Evolutionary conservation across 495 filamentous ascomycete species (phyloP), one percentile per base, ranked within the genome.

Genomic region (Penicillium taxi): DNA sequence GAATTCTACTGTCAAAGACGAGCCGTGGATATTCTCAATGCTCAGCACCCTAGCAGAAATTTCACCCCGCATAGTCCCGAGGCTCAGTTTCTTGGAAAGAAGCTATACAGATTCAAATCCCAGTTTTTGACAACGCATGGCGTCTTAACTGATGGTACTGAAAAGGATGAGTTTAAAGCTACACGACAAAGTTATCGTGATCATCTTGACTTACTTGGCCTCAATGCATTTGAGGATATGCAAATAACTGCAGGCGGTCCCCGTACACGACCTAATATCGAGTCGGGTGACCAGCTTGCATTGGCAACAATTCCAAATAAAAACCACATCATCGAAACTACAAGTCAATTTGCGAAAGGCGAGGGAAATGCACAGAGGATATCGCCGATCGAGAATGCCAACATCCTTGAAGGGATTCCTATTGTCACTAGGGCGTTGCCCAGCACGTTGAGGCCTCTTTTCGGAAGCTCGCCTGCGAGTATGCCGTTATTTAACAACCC

Each of bases 1-100:
- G 65, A 69, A 21, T 71, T 69, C 32, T 67, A 59, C 32, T 71
- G 64, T 21, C 44, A 63, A n/a, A 63, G 45, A 33, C 60, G 61
- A 28, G 67, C 67, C 13, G 63, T 59, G 20, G 67, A 71, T 33
- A 55, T 66, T 27, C 57, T 71, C 23, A 71, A 71, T 50, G 47
- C 55, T 5, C 59, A 64, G 18, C 37, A 48, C 7, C 59, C 63
- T 5, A 42, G 42, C 13, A 42, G 41, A 32, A 42, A 32, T 16
- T 68, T 55, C 50, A 64, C 62, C 3, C 59, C 63, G 2, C 58
- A 69, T n/a, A 67, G 56, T 6, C 64, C 65, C 6, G 67, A 71
- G 35, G 65, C 55, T 5, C 50, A 59, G 15, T 56, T 59, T 13
- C 53, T 71, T 26, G 67, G 63, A 0, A 61, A 63, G 29, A 45